Base-by-base conservation (phyloP, 1,284 basidiomycete species). In the Mixia osmundae region DNA sequence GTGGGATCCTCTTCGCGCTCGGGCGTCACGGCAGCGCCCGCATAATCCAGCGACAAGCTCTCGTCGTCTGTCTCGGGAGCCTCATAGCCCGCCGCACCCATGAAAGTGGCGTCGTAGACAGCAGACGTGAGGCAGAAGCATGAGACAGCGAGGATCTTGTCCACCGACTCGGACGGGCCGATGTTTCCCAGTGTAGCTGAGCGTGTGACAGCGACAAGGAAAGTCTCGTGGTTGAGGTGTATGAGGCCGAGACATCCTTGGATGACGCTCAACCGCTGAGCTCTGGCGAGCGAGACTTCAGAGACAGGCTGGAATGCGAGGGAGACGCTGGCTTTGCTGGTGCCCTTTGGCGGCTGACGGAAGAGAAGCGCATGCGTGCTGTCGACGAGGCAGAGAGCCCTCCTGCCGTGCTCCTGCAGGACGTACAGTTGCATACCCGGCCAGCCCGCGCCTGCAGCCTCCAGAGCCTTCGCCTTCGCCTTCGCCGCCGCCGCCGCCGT, bases 1-100 rank as follows among this genome's bases (percentile, higher is more conserved):
- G 83, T 91, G 3, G 91, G 89, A 52, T 95, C 82, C 50, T 91
- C 82, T 49, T 74, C 72, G 10, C 72, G 57, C 9, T 61, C 58
- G 24, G 61, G 51, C 41, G 69, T 36, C 35, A 24, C 29, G 36
- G 59, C 55, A 20, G 62, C 58, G n/a, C 58, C 53, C 18, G 66
- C 30, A 30, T 20, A 59, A 69, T 47, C 78, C 76, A 72, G 74
- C 78, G 21, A 61, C 56, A 7, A 15, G 32, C 34, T 3, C 38
- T 23, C 28, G 30, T 27, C 16, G 30, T 39, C 18, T 11, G 37
- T n/a, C 21, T 38, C n/a, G 28, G 28, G 15, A 16, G 30, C 19
- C 27, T 27, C 10, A 30, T 32, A 8, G 10, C 43, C 46, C 32
- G 39, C 25, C 12, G 47, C 22, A 19, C 32, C 22, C 2, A 35